Evolutionary conservation across 805 yeast species (phyloP).

Genomic region (Yarrowia divulgata): DNA sequence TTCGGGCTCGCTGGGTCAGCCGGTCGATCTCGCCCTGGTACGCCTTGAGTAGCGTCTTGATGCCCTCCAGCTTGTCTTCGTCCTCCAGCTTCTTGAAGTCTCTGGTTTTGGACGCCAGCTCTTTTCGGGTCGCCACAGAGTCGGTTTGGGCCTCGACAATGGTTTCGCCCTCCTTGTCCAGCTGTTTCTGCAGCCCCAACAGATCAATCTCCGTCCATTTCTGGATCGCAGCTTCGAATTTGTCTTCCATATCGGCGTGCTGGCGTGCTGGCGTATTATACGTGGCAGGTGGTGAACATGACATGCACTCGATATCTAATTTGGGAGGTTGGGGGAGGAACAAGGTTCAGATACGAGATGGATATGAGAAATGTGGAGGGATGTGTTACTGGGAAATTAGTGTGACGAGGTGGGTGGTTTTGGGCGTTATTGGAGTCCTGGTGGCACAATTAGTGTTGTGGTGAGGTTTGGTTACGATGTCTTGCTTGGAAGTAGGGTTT

Average conservation of each 20-base stretch:
- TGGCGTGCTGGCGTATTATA: background rate
- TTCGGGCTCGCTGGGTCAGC: conserved; percentile 77
- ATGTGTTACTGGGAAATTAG: no score
- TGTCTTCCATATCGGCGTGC: conserved; percentile 25
- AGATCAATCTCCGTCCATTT: conserved; percentile 80
- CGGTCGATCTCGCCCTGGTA: conserved; percentile 90
- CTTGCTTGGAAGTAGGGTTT: no score
- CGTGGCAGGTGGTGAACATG: conserved; percentile 18
- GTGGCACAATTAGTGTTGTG: no score
- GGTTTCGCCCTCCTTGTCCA: conserved; percentile 77
- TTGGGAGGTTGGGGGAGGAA: background rate
- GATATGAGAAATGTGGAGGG: background rate
- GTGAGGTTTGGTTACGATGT: no score
- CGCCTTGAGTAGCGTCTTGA: conserved; percentile 70
- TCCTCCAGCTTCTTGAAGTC: conserved; percentile 71
- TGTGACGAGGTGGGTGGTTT: background rate
- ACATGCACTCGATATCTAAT: background rate
- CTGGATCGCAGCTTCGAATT: conserved; percentile 65
- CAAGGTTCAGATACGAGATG: conserved; percentile 7
- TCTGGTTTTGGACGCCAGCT: conserved; percentile 83
- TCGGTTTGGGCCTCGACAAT: conserved; percentile 72
- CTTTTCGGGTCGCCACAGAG: conserved; percentile 75
- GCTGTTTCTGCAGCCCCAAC: conserved; percentile 68
- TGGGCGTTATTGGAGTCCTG: no score
- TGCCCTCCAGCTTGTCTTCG: conserved; percentile 68